Evolutionary conservation across 345 rosid species (phyloP).

Genomic region (Sonneratia caseolaris): DNA sequence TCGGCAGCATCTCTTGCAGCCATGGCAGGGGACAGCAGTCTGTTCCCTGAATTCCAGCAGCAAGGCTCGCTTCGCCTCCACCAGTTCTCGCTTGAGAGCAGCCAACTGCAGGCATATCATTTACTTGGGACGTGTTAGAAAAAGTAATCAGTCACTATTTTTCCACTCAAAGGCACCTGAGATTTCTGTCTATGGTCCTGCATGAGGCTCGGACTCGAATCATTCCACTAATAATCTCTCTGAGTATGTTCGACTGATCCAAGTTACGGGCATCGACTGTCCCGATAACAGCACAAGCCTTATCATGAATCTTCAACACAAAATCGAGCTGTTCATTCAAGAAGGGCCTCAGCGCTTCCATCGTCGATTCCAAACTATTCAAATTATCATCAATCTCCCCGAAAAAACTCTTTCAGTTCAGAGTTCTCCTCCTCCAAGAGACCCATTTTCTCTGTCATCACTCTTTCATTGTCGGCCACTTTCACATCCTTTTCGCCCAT

Average conservation of each 20-base stretch:
- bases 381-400: constrained; percentile 68
- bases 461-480: constrained; percentile 43
- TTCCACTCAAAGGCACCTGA: too few relatives aligned
- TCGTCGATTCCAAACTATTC: constrained; percentile 45
- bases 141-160: too few relatives aligned
- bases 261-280: constrained; percentile 44
- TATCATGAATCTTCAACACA: constrained; percentile 68
- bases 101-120: constrained; percentile 39
- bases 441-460: constrained; percentile 33
- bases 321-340: constrained; percentile 73
- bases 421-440: constrained; percentile 39
- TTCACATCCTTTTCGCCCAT: constrained; percentile 47
- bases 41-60: constrained; percentile 89
- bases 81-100: constrained; percentile 63
- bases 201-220: too few relatives aligned
- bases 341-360: constrained; percentile 60
- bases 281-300: constrained; percentile 46
- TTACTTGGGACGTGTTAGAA: too few relatives aligned
- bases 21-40: constrained; percentile 93
- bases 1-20: constrained; percentile 99
- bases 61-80: constrained; percentile 49
- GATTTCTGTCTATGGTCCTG: too few relatives aligned
- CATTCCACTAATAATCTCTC: too few relatives aligned
- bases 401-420: constrained; percentile 52
- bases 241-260: constrained; percentile 29